Evolutionary conservation across 2,329 filamentous ascomycete genomes (phyloP).

Genomic region (Aspergillus uvarum): DNA sequence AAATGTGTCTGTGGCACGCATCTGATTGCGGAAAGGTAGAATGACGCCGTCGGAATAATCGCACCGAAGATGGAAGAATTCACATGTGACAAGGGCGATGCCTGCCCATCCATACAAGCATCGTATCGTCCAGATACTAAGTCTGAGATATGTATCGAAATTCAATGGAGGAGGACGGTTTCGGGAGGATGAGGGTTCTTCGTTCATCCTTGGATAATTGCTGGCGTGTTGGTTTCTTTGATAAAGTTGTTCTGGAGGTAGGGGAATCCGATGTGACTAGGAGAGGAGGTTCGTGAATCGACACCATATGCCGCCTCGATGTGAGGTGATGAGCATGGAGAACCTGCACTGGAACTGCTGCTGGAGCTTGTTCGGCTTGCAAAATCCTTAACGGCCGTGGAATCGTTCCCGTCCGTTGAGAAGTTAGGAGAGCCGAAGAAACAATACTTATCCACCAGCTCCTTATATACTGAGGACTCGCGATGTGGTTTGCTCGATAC

Average conservation of each 20-base stretch:
- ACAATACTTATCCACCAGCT: constrained; percentile 98
- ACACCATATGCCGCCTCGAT: constrained; percentile 19
- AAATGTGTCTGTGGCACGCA: background rate
- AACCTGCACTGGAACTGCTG: constrained; percentile 14
- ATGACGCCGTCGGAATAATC: background rate
- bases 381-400: constrained; percentile 3
- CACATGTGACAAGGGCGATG: background rate
- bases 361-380: background rate
- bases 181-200: background rate
- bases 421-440: constrained; percentile 63
- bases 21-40: background rate
- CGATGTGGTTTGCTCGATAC: constrained; percentile 66
- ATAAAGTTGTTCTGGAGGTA: constrained; percentile 48
- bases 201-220: constrained; percentile 38
- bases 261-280: constrained; percentile 43
- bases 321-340: constrained; percentile 28
- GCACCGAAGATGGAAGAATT: background rate
- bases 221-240: constrained; percentile 47
- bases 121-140: background rate
- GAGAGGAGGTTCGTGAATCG: constrained; percentile 27
- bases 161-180: background rate
- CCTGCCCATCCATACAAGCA: background rate
- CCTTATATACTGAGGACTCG: constrained; percentile 87
- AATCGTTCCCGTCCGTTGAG: constrained; percentile 19
- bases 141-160: background rate